These are phyloP conservation scores for Saccharomycopsis synnaedendra DNA, from an alignment of 805 yeast genomes.

Conservation along the genomic window DNA sequence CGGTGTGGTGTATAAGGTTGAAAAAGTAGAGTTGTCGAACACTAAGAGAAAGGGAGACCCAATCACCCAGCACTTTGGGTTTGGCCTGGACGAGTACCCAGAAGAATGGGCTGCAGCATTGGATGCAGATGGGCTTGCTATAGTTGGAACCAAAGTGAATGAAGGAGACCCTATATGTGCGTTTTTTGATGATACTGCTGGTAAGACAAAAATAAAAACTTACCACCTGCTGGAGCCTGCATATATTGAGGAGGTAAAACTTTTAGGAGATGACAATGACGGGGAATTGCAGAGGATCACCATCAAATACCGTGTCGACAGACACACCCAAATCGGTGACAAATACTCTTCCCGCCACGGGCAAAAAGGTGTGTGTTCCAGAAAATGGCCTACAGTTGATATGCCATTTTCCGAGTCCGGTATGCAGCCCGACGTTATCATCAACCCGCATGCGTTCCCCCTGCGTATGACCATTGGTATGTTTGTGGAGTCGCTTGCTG, in stretches of 20 bases:
- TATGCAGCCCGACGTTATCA: constrained; percentile 94
- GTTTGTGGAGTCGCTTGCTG: constrained; percentile 98
- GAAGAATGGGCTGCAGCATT: constrained; percentile 78
- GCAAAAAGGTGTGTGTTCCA: constrained; percentile 96
- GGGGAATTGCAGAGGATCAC: constrained; percentile 77
- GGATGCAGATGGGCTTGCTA: constrained; percentile 88
- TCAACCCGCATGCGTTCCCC: constrained; percentile 99
- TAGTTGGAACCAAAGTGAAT: constrained; percentile 74
- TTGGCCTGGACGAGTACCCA: constrained; percentile 91
- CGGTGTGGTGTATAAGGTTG: constrained; percentile 93
- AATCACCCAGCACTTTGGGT: constrained; percentile 86
- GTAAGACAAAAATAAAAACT: constrained; percentile 83
- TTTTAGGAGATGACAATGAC: constrained; percentile 69
- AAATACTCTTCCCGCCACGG: constrained; percentile 97
- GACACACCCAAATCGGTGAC: constrained; percentile 94
- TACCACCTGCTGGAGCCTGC: constrained; percentile 94
- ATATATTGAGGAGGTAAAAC: constrained; percentile 87
- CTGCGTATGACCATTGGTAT: constrained; percentile 99
- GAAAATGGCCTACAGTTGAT: constrained; percentile 95
- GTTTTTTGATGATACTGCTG: constrained; percentile 79
- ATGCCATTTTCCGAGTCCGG: constrained; percentile 97
- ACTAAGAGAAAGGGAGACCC: constrained; percentile 89
- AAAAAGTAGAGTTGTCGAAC: constrained; percentile 71
- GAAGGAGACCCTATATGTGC: constrained; percentile 97
- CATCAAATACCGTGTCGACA: constrained; percentile 80